Percentiles rank a stretch among this genome's conserved stretches.
These are phyloP conservation scores for Mycena citricolor DNA, from an alignment of 1,284 basidiomycete species.

Conservation along the genomic window DNA sequence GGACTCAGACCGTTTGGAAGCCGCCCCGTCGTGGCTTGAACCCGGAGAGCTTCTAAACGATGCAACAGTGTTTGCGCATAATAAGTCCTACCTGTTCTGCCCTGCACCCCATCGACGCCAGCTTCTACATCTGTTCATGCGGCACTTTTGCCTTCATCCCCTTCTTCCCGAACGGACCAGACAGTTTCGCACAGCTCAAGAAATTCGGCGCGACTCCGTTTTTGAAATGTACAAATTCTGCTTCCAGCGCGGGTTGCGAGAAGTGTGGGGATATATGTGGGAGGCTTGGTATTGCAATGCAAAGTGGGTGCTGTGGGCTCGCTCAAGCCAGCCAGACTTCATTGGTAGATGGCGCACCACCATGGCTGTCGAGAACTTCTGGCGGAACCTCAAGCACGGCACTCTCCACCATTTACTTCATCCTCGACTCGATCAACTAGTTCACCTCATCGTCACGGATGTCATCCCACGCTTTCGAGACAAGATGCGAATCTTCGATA, in stretches of 20 bases:
- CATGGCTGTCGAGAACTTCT: slow-evolving; percentile 37
- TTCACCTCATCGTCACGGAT: slow-evolving; percentile 30
- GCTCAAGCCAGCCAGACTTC: slow-evolving; percentile 25
- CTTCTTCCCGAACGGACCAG: slow-evolving; percentile 25
- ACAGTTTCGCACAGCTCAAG: slow-evolving; percentile 3
- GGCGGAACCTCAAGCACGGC: slow-evolving; percentile 25
- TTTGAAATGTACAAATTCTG: slow-evolving; percentile 36
- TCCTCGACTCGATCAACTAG: slow-evolving; percentile 32
- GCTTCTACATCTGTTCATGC: slow-evolving; percentile 30
- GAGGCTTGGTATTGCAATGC: slow-evolving; percentile 32
- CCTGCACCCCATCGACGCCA: slow-evolving; percentile 30
- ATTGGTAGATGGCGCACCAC: slow-evolving; percentile 32
- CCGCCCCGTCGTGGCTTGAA: slow-evolving; percentile 34
- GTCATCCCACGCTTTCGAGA: slow-evolving; percentile 27
- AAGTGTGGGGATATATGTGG: slow-evolving; percentile 40
- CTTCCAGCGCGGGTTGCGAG: slow-evolving; percentile 27
- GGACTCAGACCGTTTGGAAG: slow-evolving; percentile 28
- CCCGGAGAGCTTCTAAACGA: slow-evolving; percentile 33
- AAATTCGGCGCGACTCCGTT: slow-evolving; percentile 28
- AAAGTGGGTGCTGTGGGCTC: slow-evolving; percentile 35
- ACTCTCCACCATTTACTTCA: slow-evolving; percentile 29
- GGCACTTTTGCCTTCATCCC: slow-evolving; percentile 36
- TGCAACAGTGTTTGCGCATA: slow-evolving; percentile 17
- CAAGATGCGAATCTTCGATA: slow-evolving; percentile 18
- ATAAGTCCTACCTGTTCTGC: slow-evolving; percentile 34